phyloP scores from a whole-genome alignment of 2,329 filamentous ascomycete genomes.

The Aspergillus pseudotamarii region DNA sequence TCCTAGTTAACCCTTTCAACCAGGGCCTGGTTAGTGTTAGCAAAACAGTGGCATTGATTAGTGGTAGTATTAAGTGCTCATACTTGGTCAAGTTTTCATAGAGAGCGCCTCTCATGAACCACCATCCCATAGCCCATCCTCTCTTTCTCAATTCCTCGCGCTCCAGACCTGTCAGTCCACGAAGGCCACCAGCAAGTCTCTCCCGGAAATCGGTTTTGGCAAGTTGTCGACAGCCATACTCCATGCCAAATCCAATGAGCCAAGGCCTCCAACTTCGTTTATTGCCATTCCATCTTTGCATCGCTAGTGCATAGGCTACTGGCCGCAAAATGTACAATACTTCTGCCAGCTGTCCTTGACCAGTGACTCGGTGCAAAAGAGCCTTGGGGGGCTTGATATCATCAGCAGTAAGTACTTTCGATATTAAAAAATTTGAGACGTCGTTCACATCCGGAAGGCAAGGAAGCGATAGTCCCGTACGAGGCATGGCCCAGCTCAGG shows the following conservation, averaged over 20 bases:
- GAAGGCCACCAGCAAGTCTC: constrained; percentile 68
- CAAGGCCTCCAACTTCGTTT: constrained; percentile 89
- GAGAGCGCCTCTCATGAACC: constrained; percentile 93
- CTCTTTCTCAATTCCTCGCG: constrained; percentile 85
- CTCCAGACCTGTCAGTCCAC: constrained; percentile 80
- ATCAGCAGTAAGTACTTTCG: constrained; percentile 89
- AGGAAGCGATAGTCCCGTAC: constrained; percentile 84
- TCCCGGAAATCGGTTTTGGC: constrained; percentile 67
- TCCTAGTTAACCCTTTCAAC: constrained; percentile 70
- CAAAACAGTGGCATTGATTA: constrained; percentile 4
- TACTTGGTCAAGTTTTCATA: constrained; percentile 86
- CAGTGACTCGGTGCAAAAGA: constrained; percentile 71
- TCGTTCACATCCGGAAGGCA: constrained; percentile 78
- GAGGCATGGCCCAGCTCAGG: constrained; percentile 84
- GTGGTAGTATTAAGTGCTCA: constrained; percentile 24
- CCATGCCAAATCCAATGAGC: constrained; percentile 81
- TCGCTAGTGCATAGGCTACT: constrained; percentile 79
- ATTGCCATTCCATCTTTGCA: constrained; percentile 72
- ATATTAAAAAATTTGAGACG: constrained; percentile 83
- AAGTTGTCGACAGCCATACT: constrained; percentile 87
- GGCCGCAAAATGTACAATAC: constrained; percentile 89
- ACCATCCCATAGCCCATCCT: constrained; percentile 92
- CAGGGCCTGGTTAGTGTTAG: constrained; percentile 51
- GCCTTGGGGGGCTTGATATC: constrained; percentile 92
- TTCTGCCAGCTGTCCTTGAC: constrained; percentile 83